Evolutionary conservation across 352 stramenopile species (phyloP), one percentile per base, ranked within the genome.

Genomic region (Globisporangium irregulare): DNA sequence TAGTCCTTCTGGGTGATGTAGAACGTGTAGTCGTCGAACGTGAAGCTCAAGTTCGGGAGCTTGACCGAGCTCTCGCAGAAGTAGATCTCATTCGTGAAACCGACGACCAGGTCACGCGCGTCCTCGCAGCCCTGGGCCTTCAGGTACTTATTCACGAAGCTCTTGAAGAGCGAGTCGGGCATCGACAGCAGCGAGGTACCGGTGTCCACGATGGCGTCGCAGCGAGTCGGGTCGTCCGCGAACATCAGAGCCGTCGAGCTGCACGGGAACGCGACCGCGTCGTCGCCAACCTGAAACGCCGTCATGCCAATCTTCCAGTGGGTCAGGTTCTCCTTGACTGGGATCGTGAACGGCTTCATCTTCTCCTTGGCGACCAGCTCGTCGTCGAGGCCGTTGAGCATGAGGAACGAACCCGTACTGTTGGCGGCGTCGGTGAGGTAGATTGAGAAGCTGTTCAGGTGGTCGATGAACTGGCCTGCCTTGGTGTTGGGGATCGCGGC

Each of bases 291-390:
- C 57, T 80, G 73, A 58, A 93, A 77, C 20, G 72, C 72, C 36
- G 82, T 88, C 70, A 93, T 79, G 46, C 82, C 79, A 27, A 93
- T 74, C 15, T 75, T 91, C 86, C 86, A 93, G 69, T 92, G 77
- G 5, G 60, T 77, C 24, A 3, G 72, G 74, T 69, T 84, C 81
- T 54, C 63, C 27, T 63, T 55, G 41, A 92, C 60, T 5, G 74
- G 69, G 10, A 94, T 34, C 14, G 64, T 77, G 53, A 82, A 83
- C 38, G 73, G 66, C 38, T 71, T 76, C 29, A 88, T 68, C 6
- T 77, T 75, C 54, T 88, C 72, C 4, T 73, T 41, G 20, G 68
- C 61, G 70, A 92, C 82, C 4, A 90, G 59, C 0, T 74, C 70
- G 22, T 84, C 73, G 56, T 91, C 84, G 18, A 92, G 78, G 1